These are phyloP conservation scores for Suillus subluteus DNA, from an alignment of 768 basidiomycete genomes.

Conservation along the genomic window DNA sequence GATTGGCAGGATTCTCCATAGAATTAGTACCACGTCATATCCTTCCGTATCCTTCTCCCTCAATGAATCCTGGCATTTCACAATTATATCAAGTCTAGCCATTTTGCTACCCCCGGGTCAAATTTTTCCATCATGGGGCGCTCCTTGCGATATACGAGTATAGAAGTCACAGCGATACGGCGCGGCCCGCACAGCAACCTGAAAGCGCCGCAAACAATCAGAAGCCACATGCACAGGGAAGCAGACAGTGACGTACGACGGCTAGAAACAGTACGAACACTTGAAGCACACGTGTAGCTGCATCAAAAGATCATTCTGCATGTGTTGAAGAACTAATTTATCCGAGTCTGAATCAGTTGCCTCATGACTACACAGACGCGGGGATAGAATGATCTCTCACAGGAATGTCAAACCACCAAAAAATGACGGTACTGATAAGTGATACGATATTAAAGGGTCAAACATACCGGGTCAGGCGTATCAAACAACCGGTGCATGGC, in stretches of 20 bases:
- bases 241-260: conserved; percentile 27
- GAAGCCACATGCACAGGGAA: not conserved
- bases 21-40: no score
- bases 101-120: no score
- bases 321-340: conserved; percentile 55
- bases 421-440: conserved; percentile 10
- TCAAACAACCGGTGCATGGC: conserved; percentile 63
- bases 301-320: conserved; percentile 54
- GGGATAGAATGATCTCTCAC: conserved; percentile 37
- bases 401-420: conserved; percentile 61
- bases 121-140: no score
- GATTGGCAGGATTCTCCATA: no score
- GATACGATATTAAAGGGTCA: conserved; percentile 18
- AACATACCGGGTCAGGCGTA: conserved; percentile 66
- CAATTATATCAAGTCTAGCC: no score
- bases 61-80: no score
- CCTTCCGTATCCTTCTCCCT: no score
- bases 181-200: no score
- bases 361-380: not conserved
- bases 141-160: no score
- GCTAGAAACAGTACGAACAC: conserved; percentile 62
- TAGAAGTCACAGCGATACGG: no score
- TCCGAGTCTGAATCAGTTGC: not conserved
- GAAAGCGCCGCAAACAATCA: no score
- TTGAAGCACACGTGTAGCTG: conserved; percentile 73